Percentiles rank a stretch among this genome's conserved stretches.
Conservation (phyloP, 1,284 basidiomycete genomes). For the Sanguinoderma infundibulare region DNA sequence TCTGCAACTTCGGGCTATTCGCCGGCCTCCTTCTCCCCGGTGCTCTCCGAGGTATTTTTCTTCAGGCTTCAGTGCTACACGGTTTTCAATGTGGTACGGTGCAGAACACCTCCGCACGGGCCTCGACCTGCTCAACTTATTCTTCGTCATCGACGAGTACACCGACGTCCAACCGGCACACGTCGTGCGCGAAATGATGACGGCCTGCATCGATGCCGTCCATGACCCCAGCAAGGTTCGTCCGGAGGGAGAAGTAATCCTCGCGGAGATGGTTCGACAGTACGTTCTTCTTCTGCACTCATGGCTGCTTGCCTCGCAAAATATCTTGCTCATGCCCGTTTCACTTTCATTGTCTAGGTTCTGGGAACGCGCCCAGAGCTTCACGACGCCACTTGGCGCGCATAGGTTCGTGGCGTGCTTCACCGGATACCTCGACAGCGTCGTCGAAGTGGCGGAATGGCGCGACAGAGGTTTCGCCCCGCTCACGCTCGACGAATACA, state of each 20-base stretch:
- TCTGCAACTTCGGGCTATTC: constrained; percentile 38
- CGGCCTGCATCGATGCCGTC: constrained; percentile 9
- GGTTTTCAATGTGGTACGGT: neutral
- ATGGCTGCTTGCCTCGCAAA: neutral
- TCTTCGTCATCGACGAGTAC: constrained; percentile 49
- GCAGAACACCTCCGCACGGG: constrained; percentile 27
- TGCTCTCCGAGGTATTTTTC: constrained; percentile 23
- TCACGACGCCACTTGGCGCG: constrained; percentile 20
- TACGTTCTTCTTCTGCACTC: neutral
- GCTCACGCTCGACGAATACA: neutral
- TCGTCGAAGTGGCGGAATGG: constrained; percentile 36
- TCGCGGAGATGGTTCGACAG: neutral
- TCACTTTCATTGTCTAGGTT: constrained; percentile 23
- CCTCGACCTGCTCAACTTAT: constrained; percentile 47
- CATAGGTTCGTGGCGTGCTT: constrained; percentile 27
- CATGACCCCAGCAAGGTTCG: neutral
- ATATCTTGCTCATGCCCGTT: neutral
- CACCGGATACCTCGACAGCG: constrained; percentile 35
- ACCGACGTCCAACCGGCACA: constrained; percentile 38
- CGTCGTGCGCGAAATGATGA: constrained; percentile 32
- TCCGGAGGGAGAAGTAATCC: neutral
- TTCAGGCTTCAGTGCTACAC: too few relatives aligned
- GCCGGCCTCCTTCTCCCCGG: constrained; percentile 31
- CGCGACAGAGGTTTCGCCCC: constrained; percentile 28
- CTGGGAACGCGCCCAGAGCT: constrained; percentile 13